Conservation (phyloP, 78 protist species). For the Monosiga brevicollis region DNA sequence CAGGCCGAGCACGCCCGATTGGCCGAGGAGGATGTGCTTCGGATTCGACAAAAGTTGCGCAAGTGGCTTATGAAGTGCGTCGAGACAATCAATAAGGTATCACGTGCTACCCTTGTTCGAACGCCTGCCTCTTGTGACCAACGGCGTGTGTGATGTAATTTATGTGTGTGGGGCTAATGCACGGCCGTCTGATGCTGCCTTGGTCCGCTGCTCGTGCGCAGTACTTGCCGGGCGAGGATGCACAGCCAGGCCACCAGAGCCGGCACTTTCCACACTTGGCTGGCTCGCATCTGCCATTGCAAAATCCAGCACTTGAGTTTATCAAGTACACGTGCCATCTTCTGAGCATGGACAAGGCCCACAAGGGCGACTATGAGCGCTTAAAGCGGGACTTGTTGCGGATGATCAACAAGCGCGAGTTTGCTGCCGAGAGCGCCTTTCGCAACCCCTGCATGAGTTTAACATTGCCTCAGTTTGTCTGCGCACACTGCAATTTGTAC, state of each 20-base stretch:
- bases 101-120: no score
- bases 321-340: constrained; percentile 45
- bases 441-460: constrained; percentile 44
- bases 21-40: no score
- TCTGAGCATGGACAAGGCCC: constrained; percentile 26
- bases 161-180: neutral
- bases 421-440: constrained; percentile 46
- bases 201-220: neutral
- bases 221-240: neutral
- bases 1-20: no score
- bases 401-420: constrained; percentile 39
- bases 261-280: constrained; percentile 4
- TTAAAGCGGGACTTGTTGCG: constrained; percentile 24
- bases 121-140: no score
- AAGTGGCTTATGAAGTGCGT: no score
- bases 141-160: no score
- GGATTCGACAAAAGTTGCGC: no score
- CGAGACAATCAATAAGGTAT: no score
- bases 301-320: constrained; percentile 24
- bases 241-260: neutral
- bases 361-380: neutral
- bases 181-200: neutral
- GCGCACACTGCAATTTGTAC: constrained; percentile 44
- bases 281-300: constrained; percentile 6
- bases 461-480: constrained; percentile 50